phyloP scores from a whole-genome alignment of 2,329 filamentous ascomycete genomes.

The Aspergillus brasiliensis region DNA sequence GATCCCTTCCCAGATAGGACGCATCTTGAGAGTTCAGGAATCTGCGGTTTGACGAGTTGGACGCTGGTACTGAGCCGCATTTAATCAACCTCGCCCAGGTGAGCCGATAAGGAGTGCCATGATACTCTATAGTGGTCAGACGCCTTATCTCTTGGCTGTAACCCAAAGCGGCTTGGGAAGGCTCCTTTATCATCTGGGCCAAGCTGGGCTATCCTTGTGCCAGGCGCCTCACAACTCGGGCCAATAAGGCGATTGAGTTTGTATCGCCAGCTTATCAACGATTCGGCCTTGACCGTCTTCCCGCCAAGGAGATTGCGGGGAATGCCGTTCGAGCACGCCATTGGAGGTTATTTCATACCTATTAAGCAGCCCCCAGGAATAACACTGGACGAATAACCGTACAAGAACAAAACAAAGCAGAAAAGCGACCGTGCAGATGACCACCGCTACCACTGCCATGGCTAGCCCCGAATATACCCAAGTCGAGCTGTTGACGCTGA shows the following conservation, averaged over 20 bases:
- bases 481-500: conserved; percentile 49
- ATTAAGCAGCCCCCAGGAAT: too few species aligned
- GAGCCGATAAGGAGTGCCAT: neutral
- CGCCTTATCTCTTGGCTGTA: neutral
- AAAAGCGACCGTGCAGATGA: neutral
- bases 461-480: conserved; percentile 31
- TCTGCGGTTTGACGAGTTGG: neutral
- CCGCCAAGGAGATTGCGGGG: too few species aligned
- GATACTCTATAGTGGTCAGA: too few species aligned
- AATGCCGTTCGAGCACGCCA: too few species aligned
- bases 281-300: too few species aligned
- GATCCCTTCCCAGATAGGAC: neutral
- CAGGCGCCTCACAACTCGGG: neutral
- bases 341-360: too few species aligned
- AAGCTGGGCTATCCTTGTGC: neutral
- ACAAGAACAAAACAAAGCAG: too few species aligned
- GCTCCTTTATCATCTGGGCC: neutral
- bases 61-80: neutral
- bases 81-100: neutral
- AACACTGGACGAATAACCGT: neutral
- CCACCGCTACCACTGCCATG: neutral
- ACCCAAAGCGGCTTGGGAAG: neutral
- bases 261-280: too few species aligned
- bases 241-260: neutral
- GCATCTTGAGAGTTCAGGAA: neutral